These are phyloP conservation scores for Turnera subulata DNA, from an alignment of 345 rosid species.

Conservation along the genomic window DNA sequence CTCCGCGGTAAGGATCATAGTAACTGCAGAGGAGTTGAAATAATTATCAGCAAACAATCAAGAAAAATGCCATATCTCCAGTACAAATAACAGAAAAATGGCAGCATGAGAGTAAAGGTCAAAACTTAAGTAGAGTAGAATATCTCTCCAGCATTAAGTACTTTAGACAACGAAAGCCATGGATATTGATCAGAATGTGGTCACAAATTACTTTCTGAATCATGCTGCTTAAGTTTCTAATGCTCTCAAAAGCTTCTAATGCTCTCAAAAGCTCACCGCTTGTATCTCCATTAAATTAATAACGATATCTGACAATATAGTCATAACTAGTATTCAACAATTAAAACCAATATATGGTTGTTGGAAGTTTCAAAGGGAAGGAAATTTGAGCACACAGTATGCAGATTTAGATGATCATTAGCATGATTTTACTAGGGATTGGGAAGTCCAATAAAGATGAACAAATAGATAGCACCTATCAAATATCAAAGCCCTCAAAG, in stretches of 20 bases:
- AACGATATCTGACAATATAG: neutral
- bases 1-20: slow-evolving; percentile 98
- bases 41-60: neutral
- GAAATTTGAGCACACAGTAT: neutral
- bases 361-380: neutral
- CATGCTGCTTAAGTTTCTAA: neutral
- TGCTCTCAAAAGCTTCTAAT: neutral
- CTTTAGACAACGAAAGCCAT: neutral
- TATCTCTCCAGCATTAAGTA: too few relatives aligned
- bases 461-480: slow-evolving; percentile 61
- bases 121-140: neutral
- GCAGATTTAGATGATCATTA: neutral
- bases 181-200: neutral
- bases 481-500: slow-evolving; percentile 84
- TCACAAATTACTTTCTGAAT: neutral
- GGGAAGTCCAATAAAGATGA: neutral
- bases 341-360: neutral
- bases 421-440: neutral
- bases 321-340: neutral
- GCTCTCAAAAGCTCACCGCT: neutral
- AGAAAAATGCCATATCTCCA: neutral
- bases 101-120: neutral
- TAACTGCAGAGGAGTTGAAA: slow-evolving; percentile 50
- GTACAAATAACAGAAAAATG: neutral
- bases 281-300: neutral